Percentiles rank a stretch among this genome's conserved stretches.
These are phyloP conservation scores for Hypoxylon rubiginosum DNA, from an alignment of 2,329 filamentous ascomycete genomes.

Conservation along the genomic window DNA sequence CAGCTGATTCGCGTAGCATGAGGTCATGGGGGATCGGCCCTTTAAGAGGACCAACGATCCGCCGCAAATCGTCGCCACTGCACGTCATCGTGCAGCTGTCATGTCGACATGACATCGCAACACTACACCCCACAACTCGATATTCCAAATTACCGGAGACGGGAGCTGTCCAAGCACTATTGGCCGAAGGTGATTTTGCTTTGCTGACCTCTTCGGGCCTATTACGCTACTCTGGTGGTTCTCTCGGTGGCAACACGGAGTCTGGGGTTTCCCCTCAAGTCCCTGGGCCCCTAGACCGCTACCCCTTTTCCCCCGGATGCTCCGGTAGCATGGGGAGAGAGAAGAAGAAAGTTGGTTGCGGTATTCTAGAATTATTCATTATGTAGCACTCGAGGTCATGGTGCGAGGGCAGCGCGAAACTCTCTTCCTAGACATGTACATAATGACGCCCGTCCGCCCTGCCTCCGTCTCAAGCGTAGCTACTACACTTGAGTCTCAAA, in stretches of 20 bases:
- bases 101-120: background rate
- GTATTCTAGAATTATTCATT: background rate
- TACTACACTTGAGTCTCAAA: background rate
- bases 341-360: background rate
- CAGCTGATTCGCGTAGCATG: background rate
- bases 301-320: background rate
- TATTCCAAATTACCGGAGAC: background rate
- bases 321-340: constrained; percentile 1
- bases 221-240: background rate
- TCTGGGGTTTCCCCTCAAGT: background rate
- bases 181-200: background rate
- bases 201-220: constrained; percentile 1
- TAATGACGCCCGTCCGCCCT: background rate
- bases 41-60: background rate
- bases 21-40: background rate
- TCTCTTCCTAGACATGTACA: background rate
- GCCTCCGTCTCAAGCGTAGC: background rate
- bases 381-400: background rate
- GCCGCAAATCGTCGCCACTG: background rate
- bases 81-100: background rate
- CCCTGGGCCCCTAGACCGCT: background rate
- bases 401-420: background rate
- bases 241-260: constrained; percentile 1
- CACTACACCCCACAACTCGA: background rate
- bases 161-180: background rate